Evolutionary conservation across 306 rosid genomes (phyloP).

Genomic region (Cucumis sativus): DNA sequence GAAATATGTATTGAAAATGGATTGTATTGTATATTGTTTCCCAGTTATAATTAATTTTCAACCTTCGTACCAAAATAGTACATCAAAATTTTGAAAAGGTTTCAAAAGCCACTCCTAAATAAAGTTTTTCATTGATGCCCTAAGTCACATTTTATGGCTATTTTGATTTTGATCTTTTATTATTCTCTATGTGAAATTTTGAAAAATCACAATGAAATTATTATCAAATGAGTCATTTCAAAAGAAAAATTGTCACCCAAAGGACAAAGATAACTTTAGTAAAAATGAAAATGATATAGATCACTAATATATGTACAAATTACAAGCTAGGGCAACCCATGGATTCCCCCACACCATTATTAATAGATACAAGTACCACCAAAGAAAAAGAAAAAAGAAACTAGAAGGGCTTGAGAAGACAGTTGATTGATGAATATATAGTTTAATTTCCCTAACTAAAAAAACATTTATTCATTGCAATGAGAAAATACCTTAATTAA

Average conservation of each 20-base stretch:
- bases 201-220: too few relatives aligned
- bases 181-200: too few relatives aligned
- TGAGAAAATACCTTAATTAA: neutral
- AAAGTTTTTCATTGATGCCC: neutral
- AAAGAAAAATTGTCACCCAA: neutral
- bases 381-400: neutral
- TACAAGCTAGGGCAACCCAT: neutral
- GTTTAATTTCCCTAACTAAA: neutral
- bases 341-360: neutral
- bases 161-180: too few relatives aligned
- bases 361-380: neutral
- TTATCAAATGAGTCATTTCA: neutral
- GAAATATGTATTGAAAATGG: neutral
- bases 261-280: neutral
- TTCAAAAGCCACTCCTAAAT: neutral
- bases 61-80: neutral
- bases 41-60: neutral
- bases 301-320: neutral
- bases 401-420: neutral
- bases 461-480: neutral
- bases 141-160: neutral
- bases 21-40: neutral
- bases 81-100: neutral
- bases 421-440: neutral
- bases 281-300: neutral